Conservation (phyloP, 176 grass and related monocot genomes). For the Oryza punctata region DNA sequence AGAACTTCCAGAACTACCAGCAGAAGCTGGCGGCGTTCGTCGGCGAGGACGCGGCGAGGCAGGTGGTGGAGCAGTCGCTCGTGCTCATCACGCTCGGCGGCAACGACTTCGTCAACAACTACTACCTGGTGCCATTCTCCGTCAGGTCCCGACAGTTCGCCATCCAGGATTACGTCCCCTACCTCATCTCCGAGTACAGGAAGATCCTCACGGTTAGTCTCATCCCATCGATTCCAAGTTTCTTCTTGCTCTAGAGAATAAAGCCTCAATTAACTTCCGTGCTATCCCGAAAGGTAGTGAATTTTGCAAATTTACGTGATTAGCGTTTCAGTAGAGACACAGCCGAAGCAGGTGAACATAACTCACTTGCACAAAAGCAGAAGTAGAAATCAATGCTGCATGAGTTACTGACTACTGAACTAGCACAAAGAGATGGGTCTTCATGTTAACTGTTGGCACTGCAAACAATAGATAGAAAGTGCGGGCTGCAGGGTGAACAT, state of each 20-base stretch:
- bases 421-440: not conserved
- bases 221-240: not conserved
- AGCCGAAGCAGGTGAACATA: not conserved
- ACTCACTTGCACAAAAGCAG: not conserved
- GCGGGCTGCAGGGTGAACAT: conserved; percentile 9
- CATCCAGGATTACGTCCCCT: conserved; percentile 69
- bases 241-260: not conserved
- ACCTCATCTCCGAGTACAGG: conserved; percentile 70
- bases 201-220: conserved; percentile 58
- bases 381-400: not conserved
- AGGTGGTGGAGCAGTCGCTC: conserved; percentile 51
- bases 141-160: conserved; percentile 60
- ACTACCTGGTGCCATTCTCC: conserved; percentile 78
- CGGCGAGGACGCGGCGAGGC: conserved; percentile 46
- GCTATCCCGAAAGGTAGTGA: not conserved
- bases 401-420: not conserved
- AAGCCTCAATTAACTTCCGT: too few relatives aligned
- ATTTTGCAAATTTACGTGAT: not conserved
- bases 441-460: conserved; percentile 16
- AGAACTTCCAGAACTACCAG: conserved; percentile 75
- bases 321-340: not conserved
- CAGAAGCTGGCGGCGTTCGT: conserved; percentile 52
- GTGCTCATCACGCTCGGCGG: conserved; percentile 81
- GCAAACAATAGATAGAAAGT: not conserved
- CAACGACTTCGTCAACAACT: conserved; percentile 94